These are phyloP conservation scores for Neofusicoccum sp. DNA, from an alignment of 2,329 filamentous ascomycete species.

Conservation along the genomic window DNA sequence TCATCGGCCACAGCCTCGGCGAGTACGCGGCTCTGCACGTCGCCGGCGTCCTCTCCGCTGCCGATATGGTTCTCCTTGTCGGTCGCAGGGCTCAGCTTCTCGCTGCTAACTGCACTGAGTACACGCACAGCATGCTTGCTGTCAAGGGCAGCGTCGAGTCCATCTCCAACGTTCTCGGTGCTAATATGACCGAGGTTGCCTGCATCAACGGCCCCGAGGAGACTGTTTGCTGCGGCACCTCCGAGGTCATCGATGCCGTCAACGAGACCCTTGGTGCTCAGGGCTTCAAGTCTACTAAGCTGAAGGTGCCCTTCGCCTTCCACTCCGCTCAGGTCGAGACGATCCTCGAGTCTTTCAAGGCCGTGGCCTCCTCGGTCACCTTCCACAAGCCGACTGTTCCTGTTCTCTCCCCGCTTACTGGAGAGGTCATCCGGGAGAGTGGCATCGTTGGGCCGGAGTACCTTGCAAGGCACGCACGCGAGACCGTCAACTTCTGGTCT, in stretches of 20 bases:
- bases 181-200: conserved; percentile 55
- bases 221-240: conserved; percentile 68
- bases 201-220: conserved; percentile 76
- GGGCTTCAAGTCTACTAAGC: conserved; percentile 59
- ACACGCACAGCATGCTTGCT: conserved; percentile 66
- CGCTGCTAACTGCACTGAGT: conserved; percentile 61
- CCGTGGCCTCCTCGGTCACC: conserved; percentile 51
- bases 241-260: conserved; percentile 58
- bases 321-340: conserved; percentile 65
- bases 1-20: conserved; percentile 62
- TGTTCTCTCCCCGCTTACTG: conserved; percentile 66
- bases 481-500: conserved; percentile 67
- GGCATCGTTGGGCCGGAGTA: conserved; percentile 61
- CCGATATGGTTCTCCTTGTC: conserved; percentile 70
- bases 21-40: conserved; percentile 72
- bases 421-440: conserved; percentile 57
- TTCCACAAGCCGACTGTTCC: conserved; percentile 60
- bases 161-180: conserved; percentile 53
- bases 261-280: conserved; percentile 49
- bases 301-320: conserved; percentile 67
- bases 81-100: conserved; percentile 66
- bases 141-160: conserved; percentile 53
- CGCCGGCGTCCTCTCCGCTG: conserved; percentile 67
- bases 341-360: conserved; percentile 60
- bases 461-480: conserved; percentile 62